Evolutionary conservation across 1,284 basidiomycete genomes (phyloP), one percentile per base, ranked within the genome.

Genomic region (Erythrobasidium hasegawianum): DNA sequence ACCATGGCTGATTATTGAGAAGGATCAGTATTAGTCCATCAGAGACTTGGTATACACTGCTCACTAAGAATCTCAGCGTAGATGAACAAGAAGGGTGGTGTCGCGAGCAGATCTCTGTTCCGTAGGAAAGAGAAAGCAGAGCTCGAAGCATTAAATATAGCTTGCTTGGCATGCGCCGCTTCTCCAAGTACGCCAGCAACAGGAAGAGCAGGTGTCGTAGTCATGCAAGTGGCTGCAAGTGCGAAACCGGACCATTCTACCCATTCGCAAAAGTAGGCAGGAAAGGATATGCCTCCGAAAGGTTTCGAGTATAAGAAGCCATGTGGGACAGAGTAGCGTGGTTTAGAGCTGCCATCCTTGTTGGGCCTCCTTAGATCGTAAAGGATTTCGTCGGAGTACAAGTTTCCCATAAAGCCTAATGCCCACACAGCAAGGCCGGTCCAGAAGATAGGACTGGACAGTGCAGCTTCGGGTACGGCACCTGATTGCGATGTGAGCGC

Each of bases 201-300:
- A 20, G 49, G 67, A 22, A 57, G 14, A 8, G 62, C 59, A 8
- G 68, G 64, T 5, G 68, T 50, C 20, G 53, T 26, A 10, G 62
- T 52, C 33, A 29, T 57, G 16, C 29, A 39, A 2, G 52, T 47
- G 2, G 64, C 64, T 11, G 64, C 67, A 14, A 68, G 20, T 14
- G 65, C 67, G 53, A 66, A 64, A 41, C 74, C 74, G n/a, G 53
- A 27, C 74, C 74, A 75, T 40, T 75, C 74, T 57, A 73, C 13
- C 74, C 74, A 75, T 29, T 75, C 74, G 59, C 62, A 66, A 2
- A 66, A 60, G 57, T 75, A 75, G 11, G 67, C 56, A 16, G 74
- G 74, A 56, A 73, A 71, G 2, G 67, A 69, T 26, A 73, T 41
- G 52, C 69, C 69, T 18, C 67, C 67, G n/a, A 66, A 69, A 2